Conservation (phyloP, 2,329 filamentous ascomycete genomes). For the Phialophora verrucosa region DNA sequence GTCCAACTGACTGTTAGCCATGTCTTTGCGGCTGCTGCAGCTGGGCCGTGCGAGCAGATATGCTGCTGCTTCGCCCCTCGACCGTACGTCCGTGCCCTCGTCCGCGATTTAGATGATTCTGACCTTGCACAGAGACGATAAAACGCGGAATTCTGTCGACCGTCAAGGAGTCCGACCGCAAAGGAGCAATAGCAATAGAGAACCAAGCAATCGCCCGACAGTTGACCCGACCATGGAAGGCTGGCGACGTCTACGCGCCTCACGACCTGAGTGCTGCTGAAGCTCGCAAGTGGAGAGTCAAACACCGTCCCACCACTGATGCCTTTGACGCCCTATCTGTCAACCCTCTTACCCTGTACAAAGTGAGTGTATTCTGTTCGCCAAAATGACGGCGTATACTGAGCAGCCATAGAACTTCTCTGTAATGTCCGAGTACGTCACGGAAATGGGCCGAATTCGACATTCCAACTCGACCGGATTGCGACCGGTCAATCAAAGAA, state of each 20-base stretch:
- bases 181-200: slow-evolving; percentile 47
- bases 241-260: slow-evolving; percentile 87
- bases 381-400: slow-evolving; percentile 25
- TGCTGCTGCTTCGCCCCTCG: slow-evolving; percentile 7
- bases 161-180: slow-evolving; percentile 15
- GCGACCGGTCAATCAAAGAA: slow-evolving; percentile 86
- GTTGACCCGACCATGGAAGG: slow-evolving; percentile 69
- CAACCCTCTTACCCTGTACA: slow-evolving; percentile 83
- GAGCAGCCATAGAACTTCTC: slow-evolving; percentile 75
- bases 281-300: slow-evolving; percentile 78
- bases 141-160: slow-evolving; percentile 16
- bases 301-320: slow-evolving; percentile 64
- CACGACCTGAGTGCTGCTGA: slow-evolving; percentile 81
- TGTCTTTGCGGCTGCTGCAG: neutral
- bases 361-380: slow-evolving; percentile 60
- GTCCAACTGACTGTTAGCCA: neutral
- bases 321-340: slow-evolving; percentile 79
- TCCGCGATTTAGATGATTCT: neutral
- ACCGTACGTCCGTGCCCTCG: slow-evolving; percentile 10
- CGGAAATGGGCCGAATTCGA: slow-evolving; percentile 82
- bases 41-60: slow-evolving; percentile 10
- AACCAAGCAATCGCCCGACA: slow-evolving; percentile 48
- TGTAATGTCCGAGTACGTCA: slow-evolving; percentile 87
- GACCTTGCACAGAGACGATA: slow-evolving; percentile 21
- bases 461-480: slow-evolving; percentile 77